Evolutionary conservation across 306 rosid genomes (phyloP).

Genomic region (Casuarina cunninghamiana): DNA sequence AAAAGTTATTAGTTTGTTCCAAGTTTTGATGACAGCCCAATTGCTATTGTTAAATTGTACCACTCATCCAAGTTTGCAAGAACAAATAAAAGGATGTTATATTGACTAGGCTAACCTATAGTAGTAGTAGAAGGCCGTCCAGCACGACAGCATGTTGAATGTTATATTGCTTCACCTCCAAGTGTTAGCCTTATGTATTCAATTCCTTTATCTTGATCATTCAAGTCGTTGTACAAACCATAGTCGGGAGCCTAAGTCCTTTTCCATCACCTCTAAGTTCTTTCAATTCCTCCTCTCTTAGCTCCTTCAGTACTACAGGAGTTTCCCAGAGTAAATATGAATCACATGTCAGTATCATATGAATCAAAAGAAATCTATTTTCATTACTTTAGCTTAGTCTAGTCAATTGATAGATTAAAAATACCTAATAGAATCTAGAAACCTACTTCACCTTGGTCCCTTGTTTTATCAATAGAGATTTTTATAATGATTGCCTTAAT

Average conservation of each 20-base stretch:
- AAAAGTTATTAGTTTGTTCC: background rate
- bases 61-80: too few relatives aligned
- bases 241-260: conserved; percentile 31
- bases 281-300: conserved; percentile 34
- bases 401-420: too few relatives aligned
- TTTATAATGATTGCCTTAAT: too few relatives aligned
- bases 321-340: conserved; percentile 35
- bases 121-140: conserved; percentile 27
- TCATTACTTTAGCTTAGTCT: too few relatives aligned
- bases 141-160: conserved; percentile 42
- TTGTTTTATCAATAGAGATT: too few relatives aligned
- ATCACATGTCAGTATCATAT: background rate
- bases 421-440: too few relatives aligned
- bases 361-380: background rate
- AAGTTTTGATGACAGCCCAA: too few relatives aligned
- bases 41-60: too few relatives aligned
- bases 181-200: conserved; percentile 25
- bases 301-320: conserved; percentile 36
- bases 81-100: too few relatives aligned
- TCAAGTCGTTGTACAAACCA: conserved; percentile 42
- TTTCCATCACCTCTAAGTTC: conserved; percentile 38
- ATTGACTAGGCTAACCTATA: conserved; percentile 4
- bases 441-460: too few relatives aligned
- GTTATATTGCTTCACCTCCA: conserved; percentile 16
- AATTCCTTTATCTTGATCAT: conserved; percentile 24